phyloP scores from a whole-genome alignment of 2,329 filamentous ascomycete species.

The Alternaria ethzedia region DNA sequence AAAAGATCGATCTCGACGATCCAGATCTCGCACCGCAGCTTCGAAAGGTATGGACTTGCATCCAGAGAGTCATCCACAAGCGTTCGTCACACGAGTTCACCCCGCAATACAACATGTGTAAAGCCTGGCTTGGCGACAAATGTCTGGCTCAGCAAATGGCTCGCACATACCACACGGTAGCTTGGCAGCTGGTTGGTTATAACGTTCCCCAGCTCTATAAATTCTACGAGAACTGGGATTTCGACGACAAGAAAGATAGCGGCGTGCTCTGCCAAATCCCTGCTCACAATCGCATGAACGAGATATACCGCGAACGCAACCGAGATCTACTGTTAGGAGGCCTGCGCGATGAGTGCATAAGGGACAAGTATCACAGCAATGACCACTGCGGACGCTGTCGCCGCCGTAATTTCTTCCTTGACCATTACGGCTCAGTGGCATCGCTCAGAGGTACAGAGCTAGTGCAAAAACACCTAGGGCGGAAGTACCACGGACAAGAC shows the following conservation, averaged over 20 bases:
- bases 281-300: not conserved
- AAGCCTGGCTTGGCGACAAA: not conserved
- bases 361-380: not conserved
- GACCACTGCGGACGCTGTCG: not conserved
- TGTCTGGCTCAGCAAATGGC: not conserved
- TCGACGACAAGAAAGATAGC: too few species aligned
- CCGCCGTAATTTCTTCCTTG: not conserved
- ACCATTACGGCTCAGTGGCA: not conserved
- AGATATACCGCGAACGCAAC: not conserved
- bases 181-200: not conserved
- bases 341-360: not conserved
- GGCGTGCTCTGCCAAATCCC: not conserved
- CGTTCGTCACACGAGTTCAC: not conserved
- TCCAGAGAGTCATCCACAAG: not conserved
- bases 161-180: not conserved
- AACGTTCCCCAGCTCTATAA: too few species aligned
- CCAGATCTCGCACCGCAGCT: not conserved
- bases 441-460: not conserved
- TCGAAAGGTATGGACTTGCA: not conserved
- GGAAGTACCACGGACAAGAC: not conserved
- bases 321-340: not conserved
- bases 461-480: not conserved
- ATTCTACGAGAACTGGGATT: not conserved
- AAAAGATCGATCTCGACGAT: not conserved
- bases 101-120: too few species aligned